These are phyloP conservation scores for Onygena corvina DNA, from an alignment of 2,329 filamentous ascomycete genomes.

Conservation along the genomic window DNA sequence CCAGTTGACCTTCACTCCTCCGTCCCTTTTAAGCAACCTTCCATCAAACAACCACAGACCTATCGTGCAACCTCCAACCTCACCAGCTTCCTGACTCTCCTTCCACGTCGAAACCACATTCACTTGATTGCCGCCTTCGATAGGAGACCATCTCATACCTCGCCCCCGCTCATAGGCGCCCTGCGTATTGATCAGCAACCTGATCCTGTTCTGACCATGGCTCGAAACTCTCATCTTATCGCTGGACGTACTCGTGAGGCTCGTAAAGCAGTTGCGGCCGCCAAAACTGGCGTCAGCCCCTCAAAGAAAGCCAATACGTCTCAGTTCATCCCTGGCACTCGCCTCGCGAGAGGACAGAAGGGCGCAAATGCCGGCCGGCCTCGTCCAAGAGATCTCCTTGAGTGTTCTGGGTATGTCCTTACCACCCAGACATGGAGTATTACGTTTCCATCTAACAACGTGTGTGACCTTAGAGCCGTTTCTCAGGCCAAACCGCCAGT, in stretches of 20 bases:
- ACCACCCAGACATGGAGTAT: neutral
- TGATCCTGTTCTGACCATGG: too few species aligned
- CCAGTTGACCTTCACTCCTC: neutral
- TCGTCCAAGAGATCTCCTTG: neutral
- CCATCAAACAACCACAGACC: too few species aligned
- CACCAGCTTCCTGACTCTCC: too few species aligned
- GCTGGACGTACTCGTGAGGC: neutral
- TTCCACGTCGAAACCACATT: too few species aligned
- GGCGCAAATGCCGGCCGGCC: neutral
- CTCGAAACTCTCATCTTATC: conserved; percentile 1
- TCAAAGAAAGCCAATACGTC: neutral
- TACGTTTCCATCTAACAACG: neutral
- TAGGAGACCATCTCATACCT: too few species aligned
- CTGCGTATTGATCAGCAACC: too few species aligned
- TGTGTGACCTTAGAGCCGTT: neutral
- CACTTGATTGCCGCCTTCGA: too few species aligned
- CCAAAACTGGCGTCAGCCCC: neutral
- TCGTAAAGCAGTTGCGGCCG: neutral
- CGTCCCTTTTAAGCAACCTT: too few species aligned
- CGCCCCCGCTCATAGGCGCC: too few species aligned
- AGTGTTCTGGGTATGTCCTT: neutral
- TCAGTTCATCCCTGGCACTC: conserved; percentile 23
- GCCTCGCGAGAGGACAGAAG: conserved; percentile 11
- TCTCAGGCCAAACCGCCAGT: neutral
- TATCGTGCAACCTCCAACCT: too few species aligned